Conservation (phyloP, 2,329 filamentous ascomycete species). For the Pseudogymnoascus sp. region DNA sequence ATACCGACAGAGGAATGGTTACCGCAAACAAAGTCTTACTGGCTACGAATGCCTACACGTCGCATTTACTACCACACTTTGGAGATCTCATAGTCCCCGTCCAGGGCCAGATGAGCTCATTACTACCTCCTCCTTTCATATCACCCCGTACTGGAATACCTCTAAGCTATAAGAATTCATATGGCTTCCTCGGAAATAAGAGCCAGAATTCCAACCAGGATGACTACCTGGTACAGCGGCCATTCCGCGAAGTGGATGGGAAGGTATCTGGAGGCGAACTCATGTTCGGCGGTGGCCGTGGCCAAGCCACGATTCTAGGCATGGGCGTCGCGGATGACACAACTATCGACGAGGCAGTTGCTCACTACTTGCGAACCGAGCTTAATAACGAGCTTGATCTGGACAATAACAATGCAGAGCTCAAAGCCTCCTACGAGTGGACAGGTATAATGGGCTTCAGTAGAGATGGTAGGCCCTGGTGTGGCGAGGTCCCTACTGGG, state of each 20-base stretch:
- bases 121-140: conserved; percentile 44
- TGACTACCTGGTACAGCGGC: conserved; percentile 67
- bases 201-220: conserved; percentile 42
- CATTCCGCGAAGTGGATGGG: conserved; percentile 28
- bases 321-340: conserved; percentile 53
- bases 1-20: conserved; percentile 62
- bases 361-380: conserved; percentile 23
- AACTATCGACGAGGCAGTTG: conserved; percentile 40
- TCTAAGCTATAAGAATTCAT: conserved; percentile 28
- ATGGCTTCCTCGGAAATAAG: conserved; percentile 49
- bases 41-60: conserved; percentile 79
- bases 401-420: conserved; percentile 31
- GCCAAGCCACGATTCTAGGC: conserved; percentile 42
- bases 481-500: conserved; percentile 52
- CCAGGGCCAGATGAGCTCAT: conserved; percentile 61
- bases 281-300: conserved; percentile 63
- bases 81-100: conserved; percentile 67
- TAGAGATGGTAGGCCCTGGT: conserved; percentile 59
- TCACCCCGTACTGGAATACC: conserved; percentile 20
- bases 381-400: conserved; percentile 22
- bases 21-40: conserved; percentile 57
- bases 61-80: conserved; percentile 61
- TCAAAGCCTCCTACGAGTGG: conserved; percentile 48
- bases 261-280: conserved; percentile 41
- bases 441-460: conserved; percentile 74